Base-by-base conservation (phyloP, 2,329 filamentous ascomycete species). In the Dactylellina parvicollis region DNA sequence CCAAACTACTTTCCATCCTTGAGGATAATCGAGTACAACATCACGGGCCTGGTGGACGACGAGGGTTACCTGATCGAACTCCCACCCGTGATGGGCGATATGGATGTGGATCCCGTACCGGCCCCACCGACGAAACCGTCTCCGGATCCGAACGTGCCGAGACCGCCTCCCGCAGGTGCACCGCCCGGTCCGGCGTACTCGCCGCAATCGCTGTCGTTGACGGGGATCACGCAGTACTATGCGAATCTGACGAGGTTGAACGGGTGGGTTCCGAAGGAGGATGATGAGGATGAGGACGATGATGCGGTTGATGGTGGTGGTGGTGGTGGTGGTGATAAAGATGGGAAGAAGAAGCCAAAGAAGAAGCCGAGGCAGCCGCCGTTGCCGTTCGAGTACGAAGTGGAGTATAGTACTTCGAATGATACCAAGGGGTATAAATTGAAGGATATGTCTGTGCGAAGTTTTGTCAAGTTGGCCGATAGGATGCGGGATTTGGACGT, bases 11-110 rank as follows among this genome's bases (percentile, higher is more conserved):
- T 93, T 76, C 95, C 94, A 0, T 92, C 91, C 0, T 81, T 97
- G 30, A 87, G 93, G n/a, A 86, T 99, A n/a, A 84, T 94, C 75
- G 92, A 96, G 78, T 99, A 98, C 83, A 98, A 99, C 79, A 92
- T 92, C 61, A 91, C 85, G 0, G 92, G 92, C 0, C 80, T 96
- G 2, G 90, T 70, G 0, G 70, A 75, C 40, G 26, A 46, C 1
- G 42, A 71, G 1, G 55, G 70, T 84, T 92, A 52, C 81, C 84
- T 46, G 80, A 91, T 10, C 20, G 34, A 69, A 28, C 18, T 16
- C 14, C 52, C 67, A 14, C 44, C 61, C 14, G 24, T 26, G 77
- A 32, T 76, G 75, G 49, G 76, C 77, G 22, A 78, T 55, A 78
- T 22, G 38, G 52, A 34, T 2, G n/a, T 36, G 16, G 14, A 32